A percentile compares a stretch with the other conserved stretches of the same genome.
These are phyloP conservation scores for Agaricales sp. DNA, from an alignment of 1,284 basidiomycete species.

Conservation along the genomic window DNA sequence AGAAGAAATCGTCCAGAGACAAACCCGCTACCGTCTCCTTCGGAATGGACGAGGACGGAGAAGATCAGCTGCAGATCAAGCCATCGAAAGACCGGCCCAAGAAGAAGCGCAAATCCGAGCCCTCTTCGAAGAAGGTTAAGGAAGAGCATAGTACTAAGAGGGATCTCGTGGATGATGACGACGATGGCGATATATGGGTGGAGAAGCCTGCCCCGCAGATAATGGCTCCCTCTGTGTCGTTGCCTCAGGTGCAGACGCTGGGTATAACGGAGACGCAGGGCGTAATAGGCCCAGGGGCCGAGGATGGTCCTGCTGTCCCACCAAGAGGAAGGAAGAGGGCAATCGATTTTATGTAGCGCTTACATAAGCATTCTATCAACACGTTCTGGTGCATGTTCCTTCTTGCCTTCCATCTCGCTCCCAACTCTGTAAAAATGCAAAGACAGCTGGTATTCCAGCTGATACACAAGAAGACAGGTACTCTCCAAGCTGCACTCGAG, in stretches of 20 bases:
- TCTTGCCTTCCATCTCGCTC: too few relatives aligned
- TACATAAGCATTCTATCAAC: too few relatives aligned
- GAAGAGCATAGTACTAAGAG: background rate
- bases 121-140: conserved; percentile 6
- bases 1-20: conserved; percentile 30
- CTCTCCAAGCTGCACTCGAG: too few relatives aligned
- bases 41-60: conserved; percentile 49
- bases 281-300: background rate
- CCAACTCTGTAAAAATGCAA: too few relatives aligned
- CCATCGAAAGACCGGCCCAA: conserved; percentile 31
- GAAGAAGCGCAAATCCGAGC: conserved; percentile 34
- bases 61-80: conserved; percentile 24
- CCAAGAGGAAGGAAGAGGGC: conserved; percentile 47
- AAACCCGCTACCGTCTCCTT: conserved; percentile 54
- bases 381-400: too few relatives aligned
- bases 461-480: too few relatives aligned
- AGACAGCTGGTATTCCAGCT: too few relatives aligned
- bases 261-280: background rate
- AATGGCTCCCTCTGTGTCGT: conserved; percentile 10
- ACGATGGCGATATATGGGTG: conserved; percentile 24
- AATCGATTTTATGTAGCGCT: conserved; percentile 55
- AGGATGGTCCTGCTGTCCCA: conserved; percentile 10
- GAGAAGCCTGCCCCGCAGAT: conserved; percentile 19
- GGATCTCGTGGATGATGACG: conserved; percentile 16
- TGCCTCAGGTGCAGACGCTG: too few relatives aligned